Percentiles rank a stretch among this genome's conserved stretches.
Evolutionary conservation across 2,329 filamentous ascomycete species (phyloP).

Genomic region (Scedosporium apiospermum): DNA sequence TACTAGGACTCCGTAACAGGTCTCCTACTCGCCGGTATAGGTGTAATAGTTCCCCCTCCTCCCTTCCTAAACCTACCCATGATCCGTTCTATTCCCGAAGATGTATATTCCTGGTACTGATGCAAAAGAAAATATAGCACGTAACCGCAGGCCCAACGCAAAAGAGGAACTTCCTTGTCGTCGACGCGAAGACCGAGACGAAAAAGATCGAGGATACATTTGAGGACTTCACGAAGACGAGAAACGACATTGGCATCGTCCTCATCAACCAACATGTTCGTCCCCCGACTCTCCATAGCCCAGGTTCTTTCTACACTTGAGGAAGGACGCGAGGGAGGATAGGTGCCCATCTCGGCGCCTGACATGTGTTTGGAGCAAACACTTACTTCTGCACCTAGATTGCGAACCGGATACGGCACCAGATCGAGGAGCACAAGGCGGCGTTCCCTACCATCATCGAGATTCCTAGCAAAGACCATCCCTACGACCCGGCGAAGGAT

Average conservation of each 20-base stretch:
- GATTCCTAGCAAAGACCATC: slow-evolving; percentile 97
- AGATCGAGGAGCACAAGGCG: slow-evolving; percentile 83
- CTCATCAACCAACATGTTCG: slow-evolving; percentile 95
- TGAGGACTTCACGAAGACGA: slow-evolving; percentile 74
- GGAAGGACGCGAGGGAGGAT: not conserved
- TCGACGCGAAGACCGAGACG: slow-evolving; percentile 87
- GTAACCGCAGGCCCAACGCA: slow-evolving; percentile 81
- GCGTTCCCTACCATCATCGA: slow-evolving; percentile 95
- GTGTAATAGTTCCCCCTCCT: slow-evolving; percentile 44
- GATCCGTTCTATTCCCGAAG: not conserved
- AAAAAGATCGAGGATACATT: slow-evolving; percentile 83
- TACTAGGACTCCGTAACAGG: slow-evolving; percentile 87
- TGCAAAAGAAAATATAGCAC: slow-evolving; percentile 48
- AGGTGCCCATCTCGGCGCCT: not conserved
- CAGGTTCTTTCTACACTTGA: not conserved
- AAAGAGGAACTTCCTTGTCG: slow-evolving; percentile 96
- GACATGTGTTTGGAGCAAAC: not conserved
- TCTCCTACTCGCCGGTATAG: slow-evolving; percentile 87
- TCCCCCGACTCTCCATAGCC: slow-evolving; percentile 10
- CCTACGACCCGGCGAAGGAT: slow-evolving; percentile 98
- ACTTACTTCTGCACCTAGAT: slow-evolving; percentile 44
- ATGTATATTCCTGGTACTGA: not conserved
- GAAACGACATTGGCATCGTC: slow-evolving; percentile 94
- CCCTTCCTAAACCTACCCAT: not conserved
- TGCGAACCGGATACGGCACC: slow-evolving; percentile 84